phyloP scores from a whole-genome alignment of 1,284 basidiomycete species.

The Taiwanofungus camphoratus region DNA sequence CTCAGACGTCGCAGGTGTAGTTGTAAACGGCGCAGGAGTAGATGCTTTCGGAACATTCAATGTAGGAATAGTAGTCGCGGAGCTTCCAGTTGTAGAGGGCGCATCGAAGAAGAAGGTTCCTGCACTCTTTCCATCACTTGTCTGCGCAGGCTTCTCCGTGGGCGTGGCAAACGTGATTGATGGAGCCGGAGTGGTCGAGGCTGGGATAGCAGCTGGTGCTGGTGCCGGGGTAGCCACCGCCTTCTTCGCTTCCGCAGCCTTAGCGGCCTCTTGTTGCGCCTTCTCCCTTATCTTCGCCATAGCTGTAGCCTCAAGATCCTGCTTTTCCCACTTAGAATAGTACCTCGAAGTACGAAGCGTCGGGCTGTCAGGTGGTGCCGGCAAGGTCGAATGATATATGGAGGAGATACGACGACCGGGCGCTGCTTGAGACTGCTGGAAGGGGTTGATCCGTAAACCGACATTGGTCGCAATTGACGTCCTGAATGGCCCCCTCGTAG shows the following conservation, averaged over 20 bases:
- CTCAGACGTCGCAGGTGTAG: conserved; percentile 7
- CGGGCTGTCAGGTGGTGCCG: conserved; percentile 42
- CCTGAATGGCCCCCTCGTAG: conserved; percentile 30
- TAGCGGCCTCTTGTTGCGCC: conserved; percentile 21
- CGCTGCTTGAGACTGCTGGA: conserved; percentile 26
- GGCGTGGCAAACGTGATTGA: conserved; percentile 7
- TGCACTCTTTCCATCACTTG: neutral
- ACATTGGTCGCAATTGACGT: conserved; percentile 41
- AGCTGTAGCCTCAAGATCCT: conserved; percentile 72
- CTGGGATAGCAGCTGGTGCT: conserved; percentile 10
- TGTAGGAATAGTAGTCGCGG: conserved; percentile 8
- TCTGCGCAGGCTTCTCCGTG: conserved; percentile 9
- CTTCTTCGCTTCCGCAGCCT: conserved; percentile 16
- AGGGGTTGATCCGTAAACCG: conserved; percentile 34
- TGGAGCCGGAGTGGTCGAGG: conserved; percentile 10
- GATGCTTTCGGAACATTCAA: conserved; percentile 10
- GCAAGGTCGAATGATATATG: conserved; percentile 26
- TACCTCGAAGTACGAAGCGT: conserved; percentile 43
- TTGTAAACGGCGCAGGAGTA: conserved; percentile 2
- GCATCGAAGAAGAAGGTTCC: conserved; percentile 10
- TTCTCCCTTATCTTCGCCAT: conserved; percentile 41
- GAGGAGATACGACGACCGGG: conserved; percentile 35
- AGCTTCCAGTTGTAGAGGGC: conserved; percentile 5
- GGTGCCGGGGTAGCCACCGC: neutral
- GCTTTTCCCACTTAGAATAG: conserved; percentile 78